Percentiles rank a stretch among this genome's conserved stretches.
phyloP scores from a whole-genome alignment of 352 stramenopile genomes.

The Globisporangium parvum region DNA sequence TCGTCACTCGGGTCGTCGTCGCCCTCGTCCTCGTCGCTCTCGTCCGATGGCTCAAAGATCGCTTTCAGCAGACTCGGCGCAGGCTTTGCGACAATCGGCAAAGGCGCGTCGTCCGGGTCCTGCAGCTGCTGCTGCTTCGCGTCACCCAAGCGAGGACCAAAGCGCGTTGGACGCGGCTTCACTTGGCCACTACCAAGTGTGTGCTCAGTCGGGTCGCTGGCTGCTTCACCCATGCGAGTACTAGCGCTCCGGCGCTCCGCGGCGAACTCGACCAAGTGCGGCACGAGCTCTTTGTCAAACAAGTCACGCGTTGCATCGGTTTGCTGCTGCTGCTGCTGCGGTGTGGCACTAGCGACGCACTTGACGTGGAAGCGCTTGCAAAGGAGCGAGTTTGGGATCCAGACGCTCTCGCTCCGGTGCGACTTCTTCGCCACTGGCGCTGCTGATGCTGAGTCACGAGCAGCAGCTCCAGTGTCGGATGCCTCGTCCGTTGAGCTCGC shows the following conservation, averaged over 20 bases:
- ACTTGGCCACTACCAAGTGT: background rate
- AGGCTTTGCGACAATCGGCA: slow-evolving; percentile 39
- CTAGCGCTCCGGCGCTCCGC: slow-evolving; percentile 19
- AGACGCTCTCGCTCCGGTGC: slow-evolving; percentile 40
- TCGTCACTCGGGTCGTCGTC: slow-evolving; percentile 14
- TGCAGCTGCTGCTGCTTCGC: slow-evolving; percentile 3
- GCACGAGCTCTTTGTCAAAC: slow-evolving; percentile 68
- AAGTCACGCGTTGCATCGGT: slow-evolving; percentile 31
- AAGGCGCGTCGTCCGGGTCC: slow-evolving; percentile 12
- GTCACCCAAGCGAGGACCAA: background rate
- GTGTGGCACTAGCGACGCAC: slow-evolving; percentile 25
- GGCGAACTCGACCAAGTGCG: slow-evolving; percentile 63
- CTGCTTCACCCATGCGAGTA: background rate
- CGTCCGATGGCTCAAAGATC: slow-evolving; percentile 80
- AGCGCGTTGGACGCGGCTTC: background rate
- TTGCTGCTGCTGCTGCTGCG: slow-evolving; percentile 16
- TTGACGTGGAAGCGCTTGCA: slow-evolving; percentile 84
- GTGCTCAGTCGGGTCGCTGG: background rate
- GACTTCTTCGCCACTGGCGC: slow-evolving; percentile 27
- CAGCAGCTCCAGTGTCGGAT: slow-evolving; percentile 1
- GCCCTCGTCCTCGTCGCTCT: slow-evolving; percentile 33
- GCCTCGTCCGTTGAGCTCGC: slow-evolving; percentile 21
- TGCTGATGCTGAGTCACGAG: background rate
- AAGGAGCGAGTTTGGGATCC: slow-evolving; percentile 61
- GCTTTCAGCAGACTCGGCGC: slow-evolving; percentile 56